Conservation (phyloP, 371 early-diverging fungal species). For the Mortierella sp. region DNA sequence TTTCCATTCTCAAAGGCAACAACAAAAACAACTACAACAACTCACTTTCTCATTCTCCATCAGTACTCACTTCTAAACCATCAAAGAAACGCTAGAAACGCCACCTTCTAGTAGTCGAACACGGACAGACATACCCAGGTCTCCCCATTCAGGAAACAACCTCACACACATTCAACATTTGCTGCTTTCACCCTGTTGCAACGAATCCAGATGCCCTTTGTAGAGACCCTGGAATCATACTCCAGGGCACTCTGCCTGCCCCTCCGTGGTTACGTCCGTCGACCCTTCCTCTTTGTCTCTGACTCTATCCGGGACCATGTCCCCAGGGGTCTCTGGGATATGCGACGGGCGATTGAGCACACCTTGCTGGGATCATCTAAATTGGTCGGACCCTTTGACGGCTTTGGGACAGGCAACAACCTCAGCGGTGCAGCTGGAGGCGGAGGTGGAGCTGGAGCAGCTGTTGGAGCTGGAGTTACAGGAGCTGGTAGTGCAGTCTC, state of each 20-base stretch:
- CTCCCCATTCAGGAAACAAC: not conserved
- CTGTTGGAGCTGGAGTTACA: not conserved
- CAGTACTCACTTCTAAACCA: slow-evolving; percentile 2
- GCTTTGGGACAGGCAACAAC: not conserved
- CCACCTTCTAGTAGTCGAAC: not conserved
- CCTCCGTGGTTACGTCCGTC: slow-evolving; percentile 52
- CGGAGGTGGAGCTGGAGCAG: slow-evolving; percentile 14
- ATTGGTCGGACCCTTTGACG: slow-evolving; percentile 24
- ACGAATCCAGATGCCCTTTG: slow-evolving; percentile 60
- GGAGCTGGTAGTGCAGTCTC: not conserved
- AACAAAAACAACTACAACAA: not conserved
- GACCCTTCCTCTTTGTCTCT: slow-evolving; percentile 52
- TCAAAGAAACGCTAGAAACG: not conserved
- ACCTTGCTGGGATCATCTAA: slow-evolving; percentile 31
- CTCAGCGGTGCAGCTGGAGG: not conserved
- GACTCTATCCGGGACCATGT: slow-evolving; percentile 49
- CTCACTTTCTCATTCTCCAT: not conserved
- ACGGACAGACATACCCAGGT: not conserved
- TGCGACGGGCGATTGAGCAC: slow-evolving; percentile 44
- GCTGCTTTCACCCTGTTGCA: slow-evolving; percentile 38
- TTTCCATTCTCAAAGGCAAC: not conserved
- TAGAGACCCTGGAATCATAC: slow-evolving; percentile 61
- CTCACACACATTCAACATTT: not conserved
- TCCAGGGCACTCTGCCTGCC: slow-evolving; percentile 61
- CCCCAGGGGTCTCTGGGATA: slow-evolving; percentile 35